These are phyloP conservation scores for Sporobolomyces pararoseus DNA, from an alignment of 768 basidiomycete genomes.

Conservation along the genomic window DNA sequence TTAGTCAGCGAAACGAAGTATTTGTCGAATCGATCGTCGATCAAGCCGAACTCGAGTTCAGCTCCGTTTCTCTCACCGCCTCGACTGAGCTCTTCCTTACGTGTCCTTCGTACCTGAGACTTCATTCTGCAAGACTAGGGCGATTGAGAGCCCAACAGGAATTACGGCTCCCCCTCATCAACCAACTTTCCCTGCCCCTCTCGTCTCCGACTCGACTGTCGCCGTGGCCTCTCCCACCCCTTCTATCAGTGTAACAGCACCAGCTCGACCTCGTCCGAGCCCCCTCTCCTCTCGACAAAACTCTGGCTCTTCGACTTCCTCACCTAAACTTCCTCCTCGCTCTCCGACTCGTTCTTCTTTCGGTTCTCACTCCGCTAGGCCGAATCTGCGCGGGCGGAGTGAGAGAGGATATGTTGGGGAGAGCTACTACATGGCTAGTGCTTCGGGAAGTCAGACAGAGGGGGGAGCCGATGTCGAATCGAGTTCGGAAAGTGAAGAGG, in stretches of 20 bases:
- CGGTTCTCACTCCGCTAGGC: background rate
- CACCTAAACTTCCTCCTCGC: background rate
- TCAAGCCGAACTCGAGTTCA: too few relatives aligned
- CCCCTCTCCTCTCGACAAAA: conserved; percentile 8
- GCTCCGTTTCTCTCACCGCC: too few relatives aligned
- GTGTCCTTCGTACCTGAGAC: too few relatives aligned
- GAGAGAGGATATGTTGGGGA: conserved; percentile 1
- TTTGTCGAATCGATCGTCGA: too few relatives aligned
- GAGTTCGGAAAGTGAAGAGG: conserved; percentile 19
- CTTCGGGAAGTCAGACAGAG: conserved; percentile 26
- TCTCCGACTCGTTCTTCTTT: conserved; percentile 3
- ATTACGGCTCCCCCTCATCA: too few relatives aligned
- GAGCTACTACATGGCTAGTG: conserved; percentile 36
- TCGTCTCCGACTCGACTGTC: background rate
- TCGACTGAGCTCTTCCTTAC: too few relatives aligned
- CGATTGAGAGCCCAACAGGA: too few relatives aligned
- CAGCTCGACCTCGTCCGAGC: conserved; percentile 1
- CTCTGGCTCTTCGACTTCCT: background rate
- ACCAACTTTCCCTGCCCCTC: too few relatives aligned
- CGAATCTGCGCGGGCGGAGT: background rate
- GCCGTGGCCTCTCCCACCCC: conserved; percentile 10
- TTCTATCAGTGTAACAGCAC: conserved; percentile 6
- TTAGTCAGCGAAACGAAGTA: too few relatives aligned
- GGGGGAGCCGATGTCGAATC: conserved; percentile 1
- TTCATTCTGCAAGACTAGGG: too few relatives aligned